A percentile compares a stretch with the other conserved stretches of the same genome.
These are phyloP conservation scores for Rhazya stricta DNA, from an alignment of 257 asterid species.

Conservation along the genomic window DNA sequence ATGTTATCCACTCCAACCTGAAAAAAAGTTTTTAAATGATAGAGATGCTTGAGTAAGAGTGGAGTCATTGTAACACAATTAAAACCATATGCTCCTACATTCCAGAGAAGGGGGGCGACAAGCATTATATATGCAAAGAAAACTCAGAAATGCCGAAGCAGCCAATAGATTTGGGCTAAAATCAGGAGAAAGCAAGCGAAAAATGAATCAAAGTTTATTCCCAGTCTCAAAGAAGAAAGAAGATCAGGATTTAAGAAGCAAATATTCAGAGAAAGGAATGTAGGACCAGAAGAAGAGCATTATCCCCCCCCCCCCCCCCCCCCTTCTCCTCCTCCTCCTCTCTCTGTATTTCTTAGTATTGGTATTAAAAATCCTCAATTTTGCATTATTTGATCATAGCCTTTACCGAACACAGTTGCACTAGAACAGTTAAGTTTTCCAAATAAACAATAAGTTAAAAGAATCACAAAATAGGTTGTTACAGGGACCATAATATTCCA, in stretches of 20 bases:
- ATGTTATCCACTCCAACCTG: conserved; percentile 98
- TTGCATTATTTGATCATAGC: no score
- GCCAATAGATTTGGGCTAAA: not conserved
- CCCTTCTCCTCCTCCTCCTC: no score
- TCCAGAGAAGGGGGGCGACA: not conserved
- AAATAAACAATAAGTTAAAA: no score
- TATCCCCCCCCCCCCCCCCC: no score
- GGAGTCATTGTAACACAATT: not conserved
- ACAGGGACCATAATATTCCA: not conserved
- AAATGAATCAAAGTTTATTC: not conserved
- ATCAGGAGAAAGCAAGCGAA: not conserved
- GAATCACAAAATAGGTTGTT: no score
- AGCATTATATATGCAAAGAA: not conserved
- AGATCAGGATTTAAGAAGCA: no score
- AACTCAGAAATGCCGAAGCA: not conserved
- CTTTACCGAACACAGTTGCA: no score
- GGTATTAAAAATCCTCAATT: no score
- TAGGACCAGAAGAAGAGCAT: no score
- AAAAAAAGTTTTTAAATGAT: not conserved
- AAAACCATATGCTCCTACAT: not conserved
- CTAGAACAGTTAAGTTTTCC: no score
- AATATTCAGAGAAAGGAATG: no score
- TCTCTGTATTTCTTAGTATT: no score
- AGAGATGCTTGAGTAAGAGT: not conserved
- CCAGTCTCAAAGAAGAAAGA: not conserved